Conservation (phyloP, 495 filamentous ascomycete species). For the Parathielavia hyrcaniae region DNA sequence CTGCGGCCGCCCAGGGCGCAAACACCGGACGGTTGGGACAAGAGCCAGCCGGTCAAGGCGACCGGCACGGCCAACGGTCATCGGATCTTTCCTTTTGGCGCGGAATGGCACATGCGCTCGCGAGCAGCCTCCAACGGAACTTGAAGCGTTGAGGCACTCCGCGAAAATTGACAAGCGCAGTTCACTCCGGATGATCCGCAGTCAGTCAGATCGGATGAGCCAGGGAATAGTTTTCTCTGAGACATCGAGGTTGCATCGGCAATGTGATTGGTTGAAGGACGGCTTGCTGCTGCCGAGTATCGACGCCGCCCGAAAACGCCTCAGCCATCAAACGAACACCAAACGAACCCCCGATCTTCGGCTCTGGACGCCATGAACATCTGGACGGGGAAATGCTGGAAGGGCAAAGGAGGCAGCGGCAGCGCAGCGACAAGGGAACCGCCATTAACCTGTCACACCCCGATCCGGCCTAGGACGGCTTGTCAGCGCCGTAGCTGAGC, state of each 20-base stretch:
- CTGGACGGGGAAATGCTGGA: not conserved
- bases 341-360: too few relatives aligned
- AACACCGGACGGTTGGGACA: conserved; percentile 6
- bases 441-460: conserved; percentile 23
- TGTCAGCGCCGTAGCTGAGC: conserved; percentile 10
- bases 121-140: too few relatives aligned
- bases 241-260: not conserved
- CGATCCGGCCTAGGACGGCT: conserved; percentile 16
- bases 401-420: conserved; percentile 14
- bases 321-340: not conserved
- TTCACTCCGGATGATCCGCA: too few relatives aligned
- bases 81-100: not conserved
- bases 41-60: not conserved
- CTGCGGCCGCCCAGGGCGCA: conserved; percentile 1
- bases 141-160: not conserved
- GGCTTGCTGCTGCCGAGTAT: not conserved
- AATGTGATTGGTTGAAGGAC: not conserved
- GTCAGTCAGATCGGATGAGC: not conserved
- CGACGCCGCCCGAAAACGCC: not conserved
- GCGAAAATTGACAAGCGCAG: not conserved
- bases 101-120: not conserved
- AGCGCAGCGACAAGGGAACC: conserved; percentile 12
- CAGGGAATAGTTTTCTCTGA: not conserved
- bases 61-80: not conserved
- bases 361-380: not conserved